phyloP scores from a whole-genome alignment of 2,329 filamentous ascomycete genomes.

The Botrytis hyacinthi region DNA sequence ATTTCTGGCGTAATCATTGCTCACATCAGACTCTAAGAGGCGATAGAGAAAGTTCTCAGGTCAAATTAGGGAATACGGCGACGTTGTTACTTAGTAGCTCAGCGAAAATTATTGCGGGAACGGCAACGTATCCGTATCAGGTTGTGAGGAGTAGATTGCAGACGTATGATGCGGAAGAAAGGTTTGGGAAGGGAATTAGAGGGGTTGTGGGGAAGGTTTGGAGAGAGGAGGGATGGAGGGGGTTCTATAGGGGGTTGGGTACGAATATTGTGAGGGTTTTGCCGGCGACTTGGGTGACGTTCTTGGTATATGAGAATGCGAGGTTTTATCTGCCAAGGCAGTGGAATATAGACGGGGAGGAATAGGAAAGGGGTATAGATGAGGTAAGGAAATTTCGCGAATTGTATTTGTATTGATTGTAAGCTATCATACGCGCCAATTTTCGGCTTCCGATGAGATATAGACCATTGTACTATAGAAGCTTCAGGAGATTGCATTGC shows the following conservation, averaged over 20 bases:
- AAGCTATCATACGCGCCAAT: background rate
- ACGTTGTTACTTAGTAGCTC: conserved; percentile 77
- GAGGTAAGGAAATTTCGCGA: no score
- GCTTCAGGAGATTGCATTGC: background rate
- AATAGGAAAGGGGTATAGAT: background rate
- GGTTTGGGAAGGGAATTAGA: conserved; percentile 66
- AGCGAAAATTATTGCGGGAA: conserved; percentile 86
- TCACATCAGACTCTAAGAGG: conserved; percentile 25
- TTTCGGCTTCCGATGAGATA: background rate
- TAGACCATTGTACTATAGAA: background rate
- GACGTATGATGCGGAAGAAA: conserved; percentile 75
- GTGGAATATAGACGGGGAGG: background rate
- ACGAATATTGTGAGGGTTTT: conserved; percentile 89
- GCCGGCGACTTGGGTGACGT: conserved; percentile 94
- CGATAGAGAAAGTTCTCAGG: conserved; percentile 30
- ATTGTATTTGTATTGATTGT: background rate
- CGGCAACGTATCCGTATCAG: conserved; percentile 91
- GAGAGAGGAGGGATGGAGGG: conserved; percentile 71
- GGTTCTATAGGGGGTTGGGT: conserved; percentile 89
- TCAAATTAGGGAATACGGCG: conserved; percentile 42
- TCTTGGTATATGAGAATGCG: conserved; percentile 94
- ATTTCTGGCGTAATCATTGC: conserved; percentile 52
- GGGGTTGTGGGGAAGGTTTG: conserved; percentile 76
- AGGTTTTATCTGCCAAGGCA: conserved; percentile 63
- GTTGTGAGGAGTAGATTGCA: conserved; percentile 86